Evolutionary conservation across 208 protist genomes (phyloP).

Genomic region (Trypanosoma melophagium): DNA sequence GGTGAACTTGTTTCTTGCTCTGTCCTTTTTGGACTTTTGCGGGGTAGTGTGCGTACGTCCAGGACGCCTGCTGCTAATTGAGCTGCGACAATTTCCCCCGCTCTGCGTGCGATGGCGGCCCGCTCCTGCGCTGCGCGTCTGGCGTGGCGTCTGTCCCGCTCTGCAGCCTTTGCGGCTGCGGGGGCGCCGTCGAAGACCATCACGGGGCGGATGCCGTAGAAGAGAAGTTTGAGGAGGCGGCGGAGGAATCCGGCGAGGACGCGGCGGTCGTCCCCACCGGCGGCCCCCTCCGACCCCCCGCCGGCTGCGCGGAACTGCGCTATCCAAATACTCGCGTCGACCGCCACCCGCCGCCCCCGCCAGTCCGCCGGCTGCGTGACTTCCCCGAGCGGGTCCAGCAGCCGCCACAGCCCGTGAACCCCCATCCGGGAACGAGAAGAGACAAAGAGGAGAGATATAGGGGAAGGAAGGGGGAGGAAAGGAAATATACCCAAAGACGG

Average conservation of each 20-base stretch:
- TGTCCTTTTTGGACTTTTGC: background rate
- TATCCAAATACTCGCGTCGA: constrained; percentile 91
- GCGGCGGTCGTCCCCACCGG: constrained; percentile 51
- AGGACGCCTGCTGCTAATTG: constrained; percentile 64
- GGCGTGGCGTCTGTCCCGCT: constrained; percentile 52
- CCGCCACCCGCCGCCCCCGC: constrained; percentile 69
- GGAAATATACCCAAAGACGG: no score
- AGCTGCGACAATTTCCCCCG: constrained; percentile 67
- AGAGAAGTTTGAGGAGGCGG: constrained; percentile 86
- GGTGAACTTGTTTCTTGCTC: no score
- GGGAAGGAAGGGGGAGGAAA: background rate
- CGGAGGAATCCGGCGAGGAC: constrained; percentile 79
- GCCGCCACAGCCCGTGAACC: constrained; percentile 79
- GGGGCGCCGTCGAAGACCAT: constrained; percentile 88
- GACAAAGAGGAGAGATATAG: constrained; percentile 1
- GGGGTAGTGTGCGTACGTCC: constrained; percentile 35
- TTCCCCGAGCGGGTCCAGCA: constrained; percentile 82
- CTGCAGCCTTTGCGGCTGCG: constrained; percentile 51
- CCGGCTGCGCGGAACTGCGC: constrained; percentile 66
- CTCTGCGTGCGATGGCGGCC: constrained; percentile 45
- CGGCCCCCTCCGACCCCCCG: constrained; percentile 40
- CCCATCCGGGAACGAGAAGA: no score
- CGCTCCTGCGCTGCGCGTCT: constrained; percentile 36
- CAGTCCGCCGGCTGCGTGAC: constrained; percentile 65
- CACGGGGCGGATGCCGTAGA: constrained; percentile 83